phyloP scores from a whole-genome alignment of 2,329 filamentous ascomycete species.

The Endocalyx cinctus region DNA sequence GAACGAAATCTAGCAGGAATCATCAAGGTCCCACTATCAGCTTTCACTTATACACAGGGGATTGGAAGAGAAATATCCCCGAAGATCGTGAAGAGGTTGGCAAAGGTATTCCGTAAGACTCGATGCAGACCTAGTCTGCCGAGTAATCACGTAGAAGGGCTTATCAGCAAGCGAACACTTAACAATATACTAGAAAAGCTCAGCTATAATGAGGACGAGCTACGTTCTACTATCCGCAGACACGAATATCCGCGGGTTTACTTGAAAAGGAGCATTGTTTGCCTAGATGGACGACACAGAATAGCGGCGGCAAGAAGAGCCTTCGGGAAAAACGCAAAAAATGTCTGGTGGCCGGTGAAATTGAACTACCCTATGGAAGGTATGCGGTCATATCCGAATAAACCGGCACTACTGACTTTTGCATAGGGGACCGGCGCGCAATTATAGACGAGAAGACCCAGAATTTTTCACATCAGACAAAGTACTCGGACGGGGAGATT shows the following conservation, averaged over 20 bases:
- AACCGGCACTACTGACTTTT: too few relatives aligned
- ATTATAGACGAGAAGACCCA: neutral
- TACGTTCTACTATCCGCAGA: neutral
- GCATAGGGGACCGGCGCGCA: neutral
- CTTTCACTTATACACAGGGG: neutral
- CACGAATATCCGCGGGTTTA: neutral
- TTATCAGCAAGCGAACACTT: neutral
- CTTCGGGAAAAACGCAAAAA: neutral
- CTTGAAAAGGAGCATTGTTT: neutral
- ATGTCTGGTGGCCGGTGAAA: slow-evolving; percentile 1
- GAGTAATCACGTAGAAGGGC: slow-evolving; percentile 1
- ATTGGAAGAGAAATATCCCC: neutral
- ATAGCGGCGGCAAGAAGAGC: slow-evolving; percentile 1
- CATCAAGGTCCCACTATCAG: neutral
- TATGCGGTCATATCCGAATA: too few relatives aligned
- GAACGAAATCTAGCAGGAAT: neutral
- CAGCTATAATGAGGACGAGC: neutral
- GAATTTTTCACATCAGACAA: neutral
- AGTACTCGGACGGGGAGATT: neutral
- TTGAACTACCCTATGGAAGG: neutral
- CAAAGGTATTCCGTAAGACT: slow-evolving; percentile 1
- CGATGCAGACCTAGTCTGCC: neutral
- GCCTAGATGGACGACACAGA: neutral
- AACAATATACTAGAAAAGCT: neutral
- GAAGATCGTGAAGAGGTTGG: neutral